phyloP scores from a whole-genome alignment of 2,329 filamentous ascomycete species.

The Microascus cirrosus region DNA sequence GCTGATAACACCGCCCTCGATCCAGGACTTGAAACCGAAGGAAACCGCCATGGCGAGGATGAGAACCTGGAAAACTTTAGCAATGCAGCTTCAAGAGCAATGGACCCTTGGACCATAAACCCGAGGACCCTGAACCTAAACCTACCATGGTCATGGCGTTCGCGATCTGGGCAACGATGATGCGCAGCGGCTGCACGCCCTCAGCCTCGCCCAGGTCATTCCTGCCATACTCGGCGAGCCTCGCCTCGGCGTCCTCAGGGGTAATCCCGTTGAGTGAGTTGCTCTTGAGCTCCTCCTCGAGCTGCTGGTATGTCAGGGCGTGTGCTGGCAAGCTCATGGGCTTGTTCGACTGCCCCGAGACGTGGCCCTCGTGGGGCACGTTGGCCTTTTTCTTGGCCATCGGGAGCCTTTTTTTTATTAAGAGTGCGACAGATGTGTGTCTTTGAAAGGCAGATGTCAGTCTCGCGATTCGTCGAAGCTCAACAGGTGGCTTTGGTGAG shows the following conservation, averaged over 20 bases:
- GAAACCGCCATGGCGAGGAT: slow-evolving; percentile 46
- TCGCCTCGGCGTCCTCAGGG: slow-evolving; percentile 33
- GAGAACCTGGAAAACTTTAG: slow-evolving; percentile 24
- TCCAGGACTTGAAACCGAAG: slow-evolving; percentile 38
- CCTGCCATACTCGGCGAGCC: slow-evolving; percentile 41
- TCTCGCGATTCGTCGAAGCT: too few species aligned
- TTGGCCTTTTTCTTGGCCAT: slow-evolving; percentile 3
- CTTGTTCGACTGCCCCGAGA: slow-evolving; percentile 21
- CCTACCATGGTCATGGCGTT: slow-evolving; percentile 47
- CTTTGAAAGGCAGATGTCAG: too few species aligned
- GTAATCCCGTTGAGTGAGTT: slow-evolving; percentile 43
- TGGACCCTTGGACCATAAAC: too few species aligned
- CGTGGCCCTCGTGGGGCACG: slow-evolving; percentile 9
- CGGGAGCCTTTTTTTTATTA: not conserved
- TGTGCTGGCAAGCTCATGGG: slow-evolving; percentile 46
- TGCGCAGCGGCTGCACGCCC: slow-evolving; percentile 43
- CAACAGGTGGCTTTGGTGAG: too few species aligned
- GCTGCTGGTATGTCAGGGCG: slow-evolving; percentile 33
- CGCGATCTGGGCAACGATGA: slow-evolving; percentile 43
- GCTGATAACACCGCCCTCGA: slow-evolving; percentile 37
- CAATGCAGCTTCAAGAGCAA: too few species aligned
- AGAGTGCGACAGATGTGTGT: not conserved
- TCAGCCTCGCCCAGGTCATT: slow-evolving; percentile 40
- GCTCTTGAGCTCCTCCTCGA: slow-evolving; percentile 40
- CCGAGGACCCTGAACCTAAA: not conserved